Percentiles rank a stretch among this genome's conserved stretches.
These are phyloP conservation scores for Myxozyma kluyveri DNA, from an alignment of 805 yeast species.

Conservation along the genomic window DNA sequence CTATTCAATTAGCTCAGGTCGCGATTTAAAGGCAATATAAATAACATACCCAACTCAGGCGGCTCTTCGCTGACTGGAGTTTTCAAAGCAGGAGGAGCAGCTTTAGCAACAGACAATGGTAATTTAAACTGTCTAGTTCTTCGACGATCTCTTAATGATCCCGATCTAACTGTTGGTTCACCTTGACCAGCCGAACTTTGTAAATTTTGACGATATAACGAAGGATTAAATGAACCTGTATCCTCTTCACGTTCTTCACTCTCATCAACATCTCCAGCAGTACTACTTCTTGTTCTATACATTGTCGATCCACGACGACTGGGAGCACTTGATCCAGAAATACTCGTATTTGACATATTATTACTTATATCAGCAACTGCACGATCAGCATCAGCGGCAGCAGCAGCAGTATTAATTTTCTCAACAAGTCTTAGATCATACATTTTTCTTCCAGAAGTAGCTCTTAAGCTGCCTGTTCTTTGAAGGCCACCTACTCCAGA, in stretches of 20 bases:
- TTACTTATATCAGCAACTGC: not conserved
- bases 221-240: too few relatives aligned
- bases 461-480: slow-evolving; percentile 18
- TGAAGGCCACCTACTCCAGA: too few relatives aligned
- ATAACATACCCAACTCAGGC: slow-evolving; percentile 16
- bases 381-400: not conserved
- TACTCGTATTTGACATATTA: not conserved
- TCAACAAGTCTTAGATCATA: slow-evolving; percentile 27
- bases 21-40: not conserved
- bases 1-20: not conserved
- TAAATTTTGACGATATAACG: too few relatives aligned
- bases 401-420: slow-evolving; percentile 7
- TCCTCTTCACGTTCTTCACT: too few relatives aligned
- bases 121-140: too few relatives aligned
- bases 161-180: too few relatives aligned
- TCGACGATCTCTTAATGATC: too few relatives aligned
- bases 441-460: slow-evolving; percentile 23
- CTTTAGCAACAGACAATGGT: slow-evolving; percentile 17
- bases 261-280: too few relatives aligned
- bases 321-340: too few relatives aligned
- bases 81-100: slow-evolving; percentile 12
- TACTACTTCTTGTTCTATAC: too few relatives aligned
- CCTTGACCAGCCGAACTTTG: too few relatives aligned
- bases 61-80: slow-evolving; percentile 20
- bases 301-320: too few relatives aligned